Evolutionary conservation across 1,284 basidiomycete species (phyloP), one percentile per base, ranked within the genome.

Genomic region (Ustilago shanxiensis): DNA sequence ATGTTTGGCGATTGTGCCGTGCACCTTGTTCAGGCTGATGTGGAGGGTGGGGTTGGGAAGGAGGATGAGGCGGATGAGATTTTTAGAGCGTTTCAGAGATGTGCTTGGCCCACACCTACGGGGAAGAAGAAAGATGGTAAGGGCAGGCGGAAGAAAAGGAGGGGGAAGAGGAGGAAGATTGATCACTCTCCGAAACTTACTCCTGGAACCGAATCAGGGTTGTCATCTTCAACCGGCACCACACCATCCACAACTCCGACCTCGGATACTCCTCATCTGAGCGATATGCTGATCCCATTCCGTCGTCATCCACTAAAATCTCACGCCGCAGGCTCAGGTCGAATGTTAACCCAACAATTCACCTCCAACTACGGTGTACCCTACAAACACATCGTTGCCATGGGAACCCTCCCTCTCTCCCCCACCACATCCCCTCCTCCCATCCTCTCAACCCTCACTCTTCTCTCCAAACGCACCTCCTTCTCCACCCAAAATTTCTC

Each of bases 321-420:
- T 1, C 70, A 74, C 41, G 53, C 33, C 3, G 53, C 47, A 9
- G 65, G 60, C 1, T 44, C 55, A 1, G 65, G 64, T 2, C 65
- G 52, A 14, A 71, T 81, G 56, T 59, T 81, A 6, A 73, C 69
- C 2, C 79, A 81, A 41, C 79, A 80, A 51, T 81, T 77, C 57
- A 81, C 79, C 1, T 74, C 60, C 58, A 81, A 81, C 59, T 77
- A 80, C 41, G 79, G 79, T 29, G 69, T 66, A 14, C 60, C 67
- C 0, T 81, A 81, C 67, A 81, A 79, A 35, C 72, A 75, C 39
- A 64, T 71, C 2, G 72, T 75, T 13, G 67, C 67, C 11, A 75
- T 75, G 72, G 72, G 68, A 2, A 75, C 72, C 2, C n/a, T 47
- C 1, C 67, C 72, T 14, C 67, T 75, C 35, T n/a, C 47, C 22